phyloP scores from a whole-genome alignment of 768 basidiomycete species.

The Boletus rubescentipes region DNA sequence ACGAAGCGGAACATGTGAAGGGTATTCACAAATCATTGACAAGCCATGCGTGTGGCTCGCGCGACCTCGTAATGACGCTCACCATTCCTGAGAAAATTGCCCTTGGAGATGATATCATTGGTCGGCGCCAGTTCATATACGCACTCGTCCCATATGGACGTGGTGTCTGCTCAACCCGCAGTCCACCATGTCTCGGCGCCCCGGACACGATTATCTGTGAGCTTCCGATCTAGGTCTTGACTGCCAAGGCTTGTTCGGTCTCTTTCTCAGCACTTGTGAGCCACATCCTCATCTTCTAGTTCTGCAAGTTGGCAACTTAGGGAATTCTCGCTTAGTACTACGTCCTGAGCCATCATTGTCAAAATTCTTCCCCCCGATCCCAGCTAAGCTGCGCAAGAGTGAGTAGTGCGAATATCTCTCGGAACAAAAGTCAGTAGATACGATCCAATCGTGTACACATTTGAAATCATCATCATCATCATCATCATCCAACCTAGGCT shows the following conservation, averaged over 20 bases:
- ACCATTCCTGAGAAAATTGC: too few relatives aligned
- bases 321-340: constrained; percentile 86
- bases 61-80: too few relatives aligned
- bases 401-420: not conserved
- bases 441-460: constrained; percentile 45
- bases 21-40: too few relatives aligned
- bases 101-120: too few relatives aligned
- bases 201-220: constrained; percentile 77
- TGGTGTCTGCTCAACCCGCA: constrained; percentile 74
- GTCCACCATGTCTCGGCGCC: constrained; percentile 71
- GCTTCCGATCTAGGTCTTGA: constrained; percentile 52
- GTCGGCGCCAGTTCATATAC: constrained; percentile 45
- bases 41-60: too few relatives aligned
- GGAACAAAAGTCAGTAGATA: not conserved
- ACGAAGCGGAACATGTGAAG: too few relatives aligned
- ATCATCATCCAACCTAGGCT: constrained; percentile 56
- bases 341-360: constrained; percentile 80
- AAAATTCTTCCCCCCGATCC: constrained; percentile 96
- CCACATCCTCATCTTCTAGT: too few relatives aligned
- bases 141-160: constrained; percentile 50
- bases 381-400: constrained; percentile 65
- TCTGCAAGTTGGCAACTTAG: constrained; percentile 87
- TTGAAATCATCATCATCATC: constrained; percentile 91
- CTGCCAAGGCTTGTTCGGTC: constrained; percentile 57
- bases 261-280: constrained; percentile 67